These are phyloP conservation scores for Zoysia pacifica DNA, from an alignment of 176 grass and related monocot genomes.

Conservation along the genomic window DNA sequence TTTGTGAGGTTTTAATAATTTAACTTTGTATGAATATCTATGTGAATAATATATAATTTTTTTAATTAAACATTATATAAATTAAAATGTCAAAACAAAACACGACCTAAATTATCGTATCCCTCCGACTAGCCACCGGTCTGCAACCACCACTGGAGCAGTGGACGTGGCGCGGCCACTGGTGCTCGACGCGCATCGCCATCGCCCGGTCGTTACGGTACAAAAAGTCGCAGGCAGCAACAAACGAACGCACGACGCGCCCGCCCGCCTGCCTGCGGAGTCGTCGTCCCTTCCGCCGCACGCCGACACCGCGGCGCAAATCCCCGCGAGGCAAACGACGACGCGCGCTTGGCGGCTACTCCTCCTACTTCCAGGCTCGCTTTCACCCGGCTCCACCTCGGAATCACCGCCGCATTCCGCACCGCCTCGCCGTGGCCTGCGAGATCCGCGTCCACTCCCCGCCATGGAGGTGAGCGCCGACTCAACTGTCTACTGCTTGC, in stretches of 20 bases:
- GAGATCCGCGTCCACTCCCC: constrained; percentile 17
- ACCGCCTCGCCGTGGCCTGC: background rate
- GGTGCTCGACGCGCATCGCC: constrained; percentile 26
- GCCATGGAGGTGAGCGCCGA: constrained; percentile 51
- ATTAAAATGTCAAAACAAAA: no score
- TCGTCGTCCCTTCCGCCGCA: constrained; percentile 33
- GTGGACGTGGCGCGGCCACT: background rate
- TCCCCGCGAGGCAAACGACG: background rate
- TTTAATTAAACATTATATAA: no score
- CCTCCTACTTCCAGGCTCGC: background rate
- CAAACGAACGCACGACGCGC: background rate
- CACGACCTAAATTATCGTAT: no score
- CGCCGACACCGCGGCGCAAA: constrained; percentile 47
- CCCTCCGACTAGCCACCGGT: background rate
- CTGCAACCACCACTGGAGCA: background rate
- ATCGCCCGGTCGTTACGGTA: constrained; percentile 34
- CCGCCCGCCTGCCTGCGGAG: background rate
- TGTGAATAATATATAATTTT: no score
- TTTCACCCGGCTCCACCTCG: background rate
- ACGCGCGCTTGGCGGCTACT: background rate
- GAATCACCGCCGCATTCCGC: background rate
- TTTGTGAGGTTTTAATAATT: no score
- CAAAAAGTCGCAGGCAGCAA: background rate
- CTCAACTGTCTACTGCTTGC: background rate
- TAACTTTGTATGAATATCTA: no score